phyloP scores from a whole-genome alignment of 805 yeast species.

The Starmerella bacillaris region DNA sequence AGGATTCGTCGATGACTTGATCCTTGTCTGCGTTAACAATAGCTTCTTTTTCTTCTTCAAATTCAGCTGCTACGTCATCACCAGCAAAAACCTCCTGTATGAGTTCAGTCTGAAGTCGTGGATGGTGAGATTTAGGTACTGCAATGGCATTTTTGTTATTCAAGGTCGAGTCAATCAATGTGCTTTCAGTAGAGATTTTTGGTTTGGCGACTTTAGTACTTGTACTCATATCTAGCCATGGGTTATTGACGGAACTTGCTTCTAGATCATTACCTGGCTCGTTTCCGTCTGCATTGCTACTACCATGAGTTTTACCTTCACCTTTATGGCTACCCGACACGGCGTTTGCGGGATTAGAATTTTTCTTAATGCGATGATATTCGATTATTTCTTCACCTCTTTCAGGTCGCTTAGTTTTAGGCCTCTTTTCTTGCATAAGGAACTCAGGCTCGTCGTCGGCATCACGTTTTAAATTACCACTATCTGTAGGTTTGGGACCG shows the following conservation, averaged over 20 bases:
- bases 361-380: no score
- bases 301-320: no score
- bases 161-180: constrained; percentile 13
- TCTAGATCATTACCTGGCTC: no score
- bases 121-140: constrained; percentile 24
- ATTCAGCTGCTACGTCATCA: constrained; percentile 76
- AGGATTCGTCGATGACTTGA: constrained; percentile 61
- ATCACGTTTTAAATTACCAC: constrained; percentile 15
- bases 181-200: constrained; percentile 6
- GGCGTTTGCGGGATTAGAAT: no score
- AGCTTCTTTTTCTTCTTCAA: constrained; percentile 55
- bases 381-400: constrained; percentile 7
- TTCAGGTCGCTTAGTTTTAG: neutral
- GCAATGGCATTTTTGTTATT: constrained; percentile 18
- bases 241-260: no score
- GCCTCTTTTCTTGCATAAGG: no score
- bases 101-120: no score
- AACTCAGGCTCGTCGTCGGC: constrained; percentile 5
- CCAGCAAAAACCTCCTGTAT: constrained; percentile 93
- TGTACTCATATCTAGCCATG: no score
- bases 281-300: no score
- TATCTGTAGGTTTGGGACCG: constrained; percentile 2
- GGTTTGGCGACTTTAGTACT: constrained; percentile 7
- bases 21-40: constrained; percentile 65
- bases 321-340: no score